Evolutionary conservation across 1,284 basidiomycete species (phyloP).

Genomic region (Pseudozyma hubeiensis): DNA sequence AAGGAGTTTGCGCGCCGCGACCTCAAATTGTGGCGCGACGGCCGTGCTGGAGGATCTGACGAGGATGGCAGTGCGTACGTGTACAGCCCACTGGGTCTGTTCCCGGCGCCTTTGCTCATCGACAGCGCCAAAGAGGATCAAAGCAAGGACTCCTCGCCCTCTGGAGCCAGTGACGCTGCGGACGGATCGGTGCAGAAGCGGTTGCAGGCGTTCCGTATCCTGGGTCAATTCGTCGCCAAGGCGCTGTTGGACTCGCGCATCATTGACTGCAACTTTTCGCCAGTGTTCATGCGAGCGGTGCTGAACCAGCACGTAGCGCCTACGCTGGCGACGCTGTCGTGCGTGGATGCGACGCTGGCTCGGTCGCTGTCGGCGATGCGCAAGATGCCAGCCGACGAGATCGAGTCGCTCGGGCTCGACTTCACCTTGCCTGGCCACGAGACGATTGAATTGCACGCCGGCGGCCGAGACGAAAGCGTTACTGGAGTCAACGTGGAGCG

Average conservation of each 20-base stretch:
- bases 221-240: constrained; percentile 98
- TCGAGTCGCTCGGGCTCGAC: constrained; percentile 90
- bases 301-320: constrained; percentile 86
- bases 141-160: constrained; percentile 2
- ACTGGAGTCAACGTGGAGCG: constrained; percentile 87
- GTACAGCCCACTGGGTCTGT: constrained; percentile 80
- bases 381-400: constrained; percentile 73
- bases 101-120: constrained; percentile 77
- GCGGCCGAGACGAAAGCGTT: constrained; percentile 82
- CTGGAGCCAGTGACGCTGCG: constrained; percentile 1
- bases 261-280: constrained; percentile 94
- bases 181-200: constrained; percentile 34
- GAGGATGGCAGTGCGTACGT: constrained; percentile 63
- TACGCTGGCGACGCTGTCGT: constrained; percentile 78
- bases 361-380: constrained; percentile 84
- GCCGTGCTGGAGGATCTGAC: constrained; percentile 72
- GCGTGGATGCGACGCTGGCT: constrained; percentile 85
- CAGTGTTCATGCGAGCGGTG: constrained; percentile 87
- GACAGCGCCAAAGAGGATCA: constrained; percentile 4
- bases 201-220: constrained; percentile 84
- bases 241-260: constrained; percentile 96
- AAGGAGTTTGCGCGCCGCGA: constrained; percentile 89
- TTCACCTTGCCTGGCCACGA: constrained; percentile 93
- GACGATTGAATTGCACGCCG: constrained; percentile 87
- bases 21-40: constrained; percentile 88